phyloP scores from a whole-genome alignment of 495 filamentous ascomycete species.

The Lasiosphaeriaceae sp. region DNA sequence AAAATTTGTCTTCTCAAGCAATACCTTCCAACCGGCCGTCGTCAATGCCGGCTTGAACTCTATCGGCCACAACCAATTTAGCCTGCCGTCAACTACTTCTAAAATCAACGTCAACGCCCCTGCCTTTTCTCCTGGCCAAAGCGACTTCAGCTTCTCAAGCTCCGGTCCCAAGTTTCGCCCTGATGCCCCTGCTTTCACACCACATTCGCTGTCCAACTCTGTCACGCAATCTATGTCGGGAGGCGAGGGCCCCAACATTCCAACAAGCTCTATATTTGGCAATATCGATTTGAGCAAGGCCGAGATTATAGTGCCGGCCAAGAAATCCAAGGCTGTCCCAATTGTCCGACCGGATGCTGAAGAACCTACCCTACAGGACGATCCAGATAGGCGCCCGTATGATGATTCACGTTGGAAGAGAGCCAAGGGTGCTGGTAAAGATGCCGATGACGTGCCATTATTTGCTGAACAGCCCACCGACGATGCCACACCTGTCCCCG shows the following conservation, averaged over 20 bases:
- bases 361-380: conserved; percentile 38
- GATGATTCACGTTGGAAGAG: conserved; percentile 69
- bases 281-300: conserved; percentile 58
- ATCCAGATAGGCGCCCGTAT: conserved; percentile 47
- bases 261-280: conserved; percentile 64
- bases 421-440: conserved; percentile 54
- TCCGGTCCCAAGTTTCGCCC: conserved; percentile 70
- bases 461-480: conserved; percentile 51
- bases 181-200: conserved; percentile 76
- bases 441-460: conserved; percentile 63
- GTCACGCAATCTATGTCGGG: conserved; percentile 33
- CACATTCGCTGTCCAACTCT: conserved; percentile 43
- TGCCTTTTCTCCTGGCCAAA: conserved; percentile 63
- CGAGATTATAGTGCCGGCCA: conserved; percentile 57
- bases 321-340: conserved; percentile 76
- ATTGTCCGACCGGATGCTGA: conserved; percentile 65
- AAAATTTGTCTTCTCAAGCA: conserved; percentile 51
- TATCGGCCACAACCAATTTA: conserved; percentile 35
- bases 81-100: conserved; percentile 30
- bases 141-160: conserved; percentile 72
- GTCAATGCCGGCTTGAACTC: conserved; percentile 36
- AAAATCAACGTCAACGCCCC: conserved; percentile 68
- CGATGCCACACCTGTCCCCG: conserved; percentile 26
- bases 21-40: conserved; percentile 48
- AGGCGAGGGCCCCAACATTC: conserved; percentile 32